These are phyloP conservation scores for Cyberlindnera mississippiensis DNA, from an alignment of 805 yeast species.

Conservation along the genomic window DNA sequence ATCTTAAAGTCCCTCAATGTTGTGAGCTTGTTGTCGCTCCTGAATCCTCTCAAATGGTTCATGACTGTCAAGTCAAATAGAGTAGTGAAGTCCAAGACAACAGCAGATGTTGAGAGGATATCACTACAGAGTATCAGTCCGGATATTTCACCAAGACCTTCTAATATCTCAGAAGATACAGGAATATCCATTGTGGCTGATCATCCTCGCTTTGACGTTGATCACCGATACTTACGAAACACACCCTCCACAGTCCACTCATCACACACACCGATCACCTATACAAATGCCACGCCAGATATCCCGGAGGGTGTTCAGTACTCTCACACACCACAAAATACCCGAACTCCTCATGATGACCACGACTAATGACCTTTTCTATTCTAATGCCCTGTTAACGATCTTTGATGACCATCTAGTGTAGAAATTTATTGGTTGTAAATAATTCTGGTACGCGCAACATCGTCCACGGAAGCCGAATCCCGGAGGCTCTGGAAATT, in stretches of 20 bases:
- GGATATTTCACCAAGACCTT: conserved; percentile 4
- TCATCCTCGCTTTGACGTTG: conserved; percentile 26
- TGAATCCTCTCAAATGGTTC: conserved; percentile 11
- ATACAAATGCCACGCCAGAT: conserved; percentile 14
- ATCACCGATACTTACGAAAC: conserved; percentile 25
- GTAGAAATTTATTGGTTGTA: background rate
- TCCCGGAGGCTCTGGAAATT: background rate
- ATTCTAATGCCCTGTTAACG: background rate
- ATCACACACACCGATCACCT: conserved; percentile 11
- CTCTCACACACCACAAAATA: background rate
- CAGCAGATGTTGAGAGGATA: conserved; percentile 9
- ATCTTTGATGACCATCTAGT: too few relatives aligned
- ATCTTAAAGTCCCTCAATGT: conserved; percentile 21
- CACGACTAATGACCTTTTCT: background rate
- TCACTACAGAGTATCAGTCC: conserved; percentile 13
- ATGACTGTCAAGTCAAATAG: background rate
- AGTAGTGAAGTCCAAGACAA: background rate
- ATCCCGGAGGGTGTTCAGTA: conserved; percentile 7
- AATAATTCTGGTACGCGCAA: background rate
- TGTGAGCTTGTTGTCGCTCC: conserved; percentile 11
- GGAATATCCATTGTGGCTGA: conserved; percentile 22
- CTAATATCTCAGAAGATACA: conserved; percentile 12
- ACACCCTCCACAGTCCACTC: conserved; percentile 25
- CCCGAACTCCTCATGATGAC: background rate
- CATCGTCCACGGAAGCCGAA: background rate